Base-by-base conservation (phyloP, 1,139 yeast species). In the Zygosaccharomyces sapae region DNA sequence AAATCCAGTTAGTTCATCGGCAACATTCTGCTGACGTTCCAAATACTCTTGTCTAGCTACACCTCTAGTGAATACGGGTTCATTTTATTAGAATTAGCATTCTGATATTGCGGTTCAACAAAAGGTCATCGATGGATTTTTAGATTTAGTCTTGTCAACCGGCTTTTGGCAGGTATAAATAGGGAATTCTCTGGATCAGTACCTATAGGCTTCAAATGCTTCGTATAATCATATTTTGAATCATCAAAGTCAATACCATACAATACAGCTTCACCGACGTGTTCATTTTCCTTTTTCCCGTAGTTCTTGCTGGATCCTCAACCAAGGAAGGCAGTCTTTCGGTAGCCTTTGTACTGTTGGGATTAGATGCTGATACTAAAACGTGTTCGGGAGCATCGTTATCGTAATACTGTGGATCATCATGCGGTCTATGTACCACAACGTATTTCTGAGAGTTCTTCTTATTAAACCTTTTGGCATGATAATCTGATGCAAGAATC, bases 161-260 rank as follows among this genome's bases (percentile, higher is more conserved):
- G 50, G 33, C 4, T 33, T 53, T 55, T 63, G 51, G 57, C 75
- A 19, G 80, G 76, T 30, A 82, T 75, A 46, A 85, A 89, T 1
- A 88, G 80, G 27, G 68, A 51, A 40, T 59, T 50, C 7, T 56
- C 57, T 3, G 68, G 67, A 43, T 61, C 94, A 88, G 52, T 79
- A 1, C 97, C 97, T 27, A 92, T 88, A 1, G 96, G 92, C 62
- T 76, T 82, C 66, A 94, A 76, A 77, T 92, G 99, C 70, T 92
- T 95, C 85, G 92, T 87, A 67, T 92, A 92, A 67, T 92, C 97
- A 67, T 92, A 92, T 56, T 81, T 79, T 38, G 96, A 79, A 62
- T 92, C 97, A 66, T 92, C 97, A 59, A 71, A 92, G 18, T 77
- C 75, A 58, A 92, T 85, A 53, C 98, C 97, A 59, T 86, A 92